phyloP scores from a whole-genome alignment of 805 yeast species.

The Jamesozyma jinghongensis region DNA sequence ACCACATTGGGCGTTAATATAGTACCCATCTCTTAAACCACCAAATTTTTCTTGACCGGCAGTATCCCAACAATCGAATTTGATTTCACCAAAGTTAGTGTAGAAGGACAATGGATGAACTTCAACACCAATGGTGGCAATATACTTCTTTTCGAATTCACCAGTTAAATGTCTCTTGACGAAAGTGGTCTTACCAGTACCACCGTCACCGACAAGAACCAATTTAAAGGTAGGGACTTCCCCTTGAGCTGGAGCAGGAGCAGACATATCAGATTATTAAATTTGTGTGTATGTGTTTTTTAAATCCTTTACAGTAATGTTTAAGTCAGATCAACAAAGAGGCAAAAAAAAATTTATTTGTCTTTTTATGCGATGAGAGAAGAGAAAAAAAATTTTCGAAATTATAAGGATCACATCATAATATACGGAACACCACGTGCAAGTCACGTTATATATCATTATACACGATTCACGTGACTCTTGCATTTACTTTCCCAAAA shows the following conservation, averaged over 20 bases:
- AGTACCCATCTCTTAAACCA: constrained; percentile 99
- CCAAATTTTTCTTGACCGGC: constrained; percentile 99
- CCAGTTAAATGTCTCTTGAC: constrained; percentile 99
- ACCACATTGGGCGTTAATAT: constrained; percentile 99
- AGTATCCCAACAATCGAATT: constrained; percentile 99
- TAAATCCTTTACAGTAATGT: neutral
- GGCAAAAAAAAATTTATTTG: no score
- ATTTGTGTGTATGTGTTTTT: neutral
- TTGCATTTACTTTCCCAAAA: no score
- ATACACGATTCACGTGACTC: no score
- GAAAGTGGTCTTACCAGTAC: constrained; percentile 99
- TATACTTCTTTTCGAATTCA: constrained; percentile 97
- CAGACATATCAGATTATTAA: constrained; percentile 13
- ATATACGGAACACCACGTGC: no score
- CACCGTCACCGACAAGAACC: constrained; percentile 99
- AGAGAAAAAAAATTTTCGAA: no score
- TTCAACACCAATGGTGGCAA: constrained; percentile 99
- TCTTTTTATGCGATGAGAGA: no score
- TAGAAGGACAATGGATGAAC: constrained; percentile 97
- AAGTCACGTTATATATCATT: no score
- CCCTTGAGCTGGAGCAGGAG: constrained; percentile 8
- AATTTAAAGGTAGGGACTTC: constrained; percentile 96
- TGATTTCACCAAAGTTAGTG: constrained; percentile 98
- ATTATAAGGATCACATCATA: no score
- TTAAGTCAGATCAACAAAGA: neutral